Evolutionary conservation across 257 asterid species (phyloP).

Genomic region (Paraleonurus japonicus): DNA sequence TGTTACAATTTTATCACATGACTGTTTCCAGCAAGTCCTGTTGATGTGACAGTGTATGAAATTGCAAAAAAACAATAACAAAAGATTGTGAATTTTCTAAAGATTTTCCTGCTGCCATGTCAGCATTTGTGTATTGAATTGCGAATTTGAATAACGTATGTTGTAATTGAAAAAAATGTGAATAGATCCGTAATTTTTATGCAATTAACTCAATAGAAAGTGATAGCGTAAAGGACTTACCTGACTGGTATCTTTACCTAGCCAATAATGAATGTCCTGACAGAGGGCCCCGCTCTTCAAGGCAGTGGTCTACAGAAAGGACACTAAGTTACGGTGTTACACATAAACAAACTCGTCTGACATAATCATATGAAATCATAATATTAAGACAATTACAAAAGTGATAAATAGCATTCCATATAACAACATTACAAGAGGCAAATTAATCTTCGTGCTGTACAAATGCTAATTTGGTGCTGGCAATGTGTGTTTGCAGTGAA

Average conservation of each 20-base stretch:
- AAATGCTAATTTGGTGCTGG: conserved; percentile 2
- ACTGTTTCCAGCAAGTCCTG: no score
- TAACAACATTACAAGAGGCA: background rate
- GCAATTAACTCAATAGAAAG: background rate
- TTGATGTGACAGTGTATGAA: background rate
- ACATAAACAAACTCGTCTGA: background rate
- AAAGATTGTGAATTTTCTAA: background rate
- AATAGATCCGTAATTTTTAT: no score
- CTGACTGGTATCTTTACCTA: conserved; percentile 71
- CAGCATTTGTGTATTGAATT: no score
- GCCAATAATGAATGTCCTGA: conserved; percentile 82
- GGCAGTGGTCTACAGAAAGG: conserved; percentile 55
- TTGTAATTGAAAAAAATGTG: no score
- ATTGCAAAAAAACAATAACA: no score
- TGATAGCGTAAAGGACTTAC: conserved; percentile 31
- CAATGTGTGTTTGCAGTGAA: background rate
- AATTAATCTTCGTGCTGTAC: background rate
- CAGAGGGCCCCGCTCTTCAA: conserved; percentile 53
- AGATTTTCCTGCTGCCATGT: background rate
- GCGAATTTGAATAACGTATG: no score
- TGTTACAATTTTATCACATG: background rate
- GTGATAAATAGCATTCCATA: background rate
- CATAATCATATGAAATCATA: background rate
- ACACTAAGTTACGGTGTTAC: conserved; percentile 15
- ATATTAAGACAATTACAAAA: background rate